These are phyloP conservation scores for Rhodotorula sp. DNA, from an alignment of 1,284 basidiomycete genomes.

Conservation along the genomic window DNA sequence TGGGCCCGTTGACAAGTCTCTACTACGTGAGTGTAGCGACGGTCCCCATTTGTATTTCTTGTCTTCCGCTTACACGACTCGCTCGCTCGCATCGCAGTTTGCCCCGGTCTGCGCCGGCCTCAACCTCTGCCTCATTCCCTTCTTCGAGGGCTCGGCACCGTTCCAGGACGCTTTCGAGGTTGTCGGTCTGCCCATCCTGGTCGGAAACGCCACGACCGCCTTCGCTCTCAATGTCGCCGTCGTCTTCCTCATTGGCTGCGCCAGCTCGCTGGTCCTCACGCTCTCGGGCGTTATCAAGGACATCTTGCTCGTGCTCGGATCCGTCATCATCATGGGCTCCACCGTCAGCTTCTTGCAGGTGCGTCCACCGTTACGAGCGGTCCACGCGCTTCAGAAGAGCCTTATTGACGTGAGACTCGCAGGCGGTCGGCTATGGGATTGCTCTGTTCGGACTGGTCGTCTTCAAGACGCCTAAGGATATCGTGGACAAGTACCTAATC, in stretches of 20 bases:
- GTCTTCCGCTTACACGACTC: not conserved
- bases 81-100: conserved; percentile 8
- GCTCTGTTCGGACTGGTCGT: conserved; percentile 17
- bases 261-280: conserved; percentile 53
- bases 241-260: conserved; percentile 54
- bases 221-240: conserved; percentile 56
- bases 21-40: conserved; percentile 54
- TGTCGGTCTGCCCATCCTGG: conserved; percentile 53
- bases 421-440: conserved; percentile 15
- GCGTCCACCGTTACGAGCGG: not conserved
- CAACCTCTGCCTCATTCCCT: conserved; percentile 53
- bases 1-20: conserved; percentile 52
- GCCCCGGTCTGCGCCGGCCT: conserved; percentile 52
- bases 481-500: conserved; percentile 37
- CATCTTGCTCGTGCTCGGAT: conserved; percentile 55
- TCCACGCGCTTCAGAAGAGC: not conserved
- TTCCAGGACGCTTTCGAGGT: conserved; percentile 51
- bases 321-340: conserved; percentile 54
- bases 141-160: conserved; percentile 55
- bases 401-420: too few relatives aligned
- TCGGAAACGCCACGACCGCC: conserved; percentile 55
- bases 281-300: conserved; percentile 53
- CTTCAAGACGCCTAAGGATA: conserved; percentile 35
- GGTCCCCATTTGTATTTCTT: not conserved
- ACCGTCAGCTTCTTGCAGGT: conserved; percentile 53